Conservation (phyloP, 768 basidiomycete genomes). For the Rhizopogon vinicolor region DNA sequence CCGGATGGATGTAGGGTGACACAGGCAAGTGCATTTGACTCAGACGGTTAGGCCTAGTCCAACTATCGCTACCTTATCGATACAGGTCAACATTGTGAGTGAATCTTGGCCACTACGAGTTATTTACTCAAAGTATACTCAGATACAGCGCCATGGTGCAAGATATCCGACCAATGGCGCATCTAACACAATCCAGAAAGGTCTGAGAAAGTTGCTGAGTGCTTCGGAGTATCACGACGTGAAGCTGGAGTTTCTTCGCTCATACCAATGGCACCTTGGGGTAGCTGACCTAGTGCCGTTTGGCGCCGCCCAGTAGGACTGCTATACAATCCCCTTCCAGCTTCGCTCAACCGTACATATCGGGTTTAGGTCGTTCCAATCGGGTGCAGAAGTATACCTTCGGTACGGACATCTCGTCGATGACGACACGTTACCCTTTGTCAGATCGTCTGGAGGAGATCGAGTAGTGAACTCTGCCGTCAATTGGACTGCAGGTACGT, state of each 20-base stretch:
- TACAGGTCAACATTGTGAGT: slow-evolving; percentile 27
- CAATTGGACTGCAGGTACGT: slow-evolving; percentile 64
- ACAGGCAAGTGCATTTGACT: background rate
- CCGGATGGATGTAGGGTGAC: background rate
- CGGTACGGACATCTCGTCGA: slow-evolving; percentile 51
- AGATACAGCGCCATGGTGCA: slow-evolving; percentile 82
- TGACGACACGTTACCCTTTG: slow-evolving; percentile 44
- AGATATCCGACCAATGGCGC: slow-evolving; percentile 64
- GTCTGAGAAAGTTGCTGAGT: slow-evolving; percentile 50
- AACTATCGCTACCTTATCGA: background rate
- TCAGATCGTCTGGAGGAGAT: slow-evolving; percentile 43
- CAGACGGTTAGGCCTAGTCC: background rate
- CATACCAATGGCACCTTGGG: slow-evolving; percentile 58
- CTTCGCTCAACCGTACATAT: background rate
- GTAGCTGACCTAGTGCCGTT: slow-evolving; percentile 56
- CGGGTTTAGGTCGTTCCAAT: slow-evolving; percentile 37
- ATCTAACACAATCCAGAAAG: slow-evolving; percentile 34
- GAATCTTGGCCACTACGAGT: too few relatives aligned
- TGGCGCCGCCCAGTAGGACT: slow-evolving; percentile 58
- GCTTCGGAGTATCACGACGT: slow-evolving; percentile 39
- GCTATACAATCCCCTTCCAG: background rate
- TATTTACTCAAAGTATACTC: slow-evolving; percentile 2
- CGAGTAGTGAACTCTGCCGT: slow-evolving; percentile 64
- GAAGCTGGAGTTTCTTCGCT: slow-evolving; percentile 49
- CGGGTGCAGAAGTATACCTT: slow-evolving; percentile 46